Evolutionary conservation across 176 grass and related monocot genomes (phyloP).

Genomic region (Carex littledalei): DNA sequence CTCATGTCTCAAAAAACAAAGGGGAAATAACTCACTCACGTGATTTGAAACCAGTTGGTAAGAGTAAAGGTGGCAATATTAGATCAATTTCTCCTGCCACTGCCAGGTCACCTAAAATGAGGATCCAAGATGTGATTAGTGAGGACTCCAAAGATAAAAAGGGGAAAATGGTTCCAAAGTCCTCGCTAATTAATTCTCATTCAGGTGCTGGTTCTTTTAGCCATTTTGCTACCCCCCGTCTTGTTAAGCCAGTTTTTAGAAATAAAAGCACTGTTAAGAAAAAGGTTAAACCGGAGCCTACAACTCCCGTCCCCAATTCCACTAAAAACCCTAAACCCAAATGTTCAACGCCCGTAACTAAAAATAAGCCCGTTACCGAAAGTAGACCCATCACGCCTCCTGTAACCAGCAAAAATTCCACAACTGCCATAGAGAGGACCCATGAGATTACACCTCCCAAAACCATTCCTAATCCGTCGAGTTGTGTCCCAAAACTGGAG

Average conservation of each 20-base stretch:
- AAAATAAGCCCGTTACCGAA: constrained; percentile 24
- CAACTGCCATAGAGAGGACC: neutral
- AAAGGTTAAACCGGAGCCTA: constrained; percentile 62
- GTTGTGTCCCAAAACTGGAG: constrained; percentile 27
- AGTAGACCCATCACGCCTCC: constrained; percentile 46
- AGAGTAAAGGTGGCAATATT: constrained; percentile 19
- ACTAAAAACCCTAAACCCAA: constrained; percentile 37
- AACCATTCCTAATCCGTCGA: constrained; percentile 21
- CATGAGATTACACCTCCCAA: constrained; percentile 22
- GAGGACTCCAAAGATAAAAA: constrained; percentile 50
- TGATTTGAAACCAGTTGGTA: constrained; percentile 32
- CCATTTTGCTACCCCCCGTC: constrained; percentile 37
- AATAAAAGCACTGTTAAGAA: constrained; percentile 63
- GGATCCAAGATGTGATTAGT: constrained; percentile 92
- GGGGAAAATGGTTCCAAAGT: constrained; percentile 49
- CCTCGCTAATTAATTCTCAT: constrained; percentile 37
- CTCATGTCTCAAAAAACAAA: constrained; percentile 30
- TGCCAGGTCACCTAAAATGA: constrained; percentile 54
- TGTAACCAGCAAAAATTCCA: constrained; percentile 32
- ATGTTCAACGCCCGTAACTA: constrained; percentile 23
- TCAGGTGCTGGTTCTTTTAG: constrained; percentile 14
- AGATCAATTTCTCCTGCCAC: constrained; percentile 40
- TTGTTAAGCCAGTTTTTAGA: constrained; percentile 65
- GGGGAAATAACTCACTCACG: constrained; percentile 17
- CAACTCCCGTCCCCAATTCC: constrained; percentile 14